Percentiles rank a stretch among this genome's conserved stretches.
Evolutionary conservation across 2,329 filamentous ascomycete species (phyloP).

Genomic region (Bertia moriformis): DNA sequence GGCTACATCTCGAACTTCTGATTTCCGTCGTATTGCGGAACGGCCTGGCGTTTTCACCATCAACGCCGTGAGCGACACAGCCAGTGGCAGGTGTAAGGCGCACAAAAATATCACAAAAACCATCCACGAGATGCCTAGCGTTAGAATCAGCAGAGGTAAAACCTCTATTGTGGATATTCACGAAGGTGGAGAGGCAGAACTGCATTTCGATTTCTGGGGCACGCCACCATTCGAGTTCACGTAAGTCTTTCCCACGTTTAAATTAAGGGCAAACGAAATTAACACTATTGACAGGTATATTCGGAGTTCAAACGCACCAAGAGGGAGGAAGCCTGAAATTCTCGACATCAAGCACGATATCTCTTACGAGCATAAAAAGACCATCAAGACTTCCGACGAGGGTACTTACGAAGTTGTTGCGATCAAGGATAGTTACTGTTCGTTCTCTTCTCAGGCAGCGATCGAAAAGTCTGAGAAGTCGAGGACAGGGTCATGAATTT

Average conservation of each 20-base stretch:
- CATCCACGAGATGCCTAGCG: conserved; percentile 85
- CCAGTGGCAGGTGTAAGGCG: conserved; percentile 71
- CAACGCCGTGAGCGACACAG: conserved; percentile 73
- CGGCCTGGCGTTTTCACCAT: conserved; percentile 79
- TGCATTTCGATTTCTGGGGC: conserved; percentile 88
- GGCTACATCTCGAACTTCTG: conserved; percentile 65
- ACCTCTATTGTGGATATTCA: conserved; percentile 82
- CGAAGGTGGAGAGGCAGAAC: conserved; percentile 85
- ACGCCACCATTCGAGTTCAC: conserved; percentile 96
- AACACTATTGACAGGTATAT: conserved; percentile 42
- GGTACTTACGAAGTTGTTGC: conserved; percentile 94
- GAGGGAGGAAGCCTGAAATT: conserved; percentile 63
- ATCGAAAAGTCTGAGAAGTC: not conserved
- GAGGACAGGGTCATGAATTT: not conserved
- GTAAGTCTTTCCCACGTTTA: conserved; percentile 1
- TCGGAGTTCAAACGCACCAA: conserved; percentile 67
- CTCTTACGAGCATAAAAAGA: conserved; percentile 68
- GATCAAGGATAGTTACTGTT: conserved; percentile 86
- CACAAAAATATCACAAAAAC: conserved; percentile 59
- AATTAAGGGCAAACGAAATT: too few relatives aligned
- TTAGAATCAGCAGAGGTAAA: conserved; percentile 73
- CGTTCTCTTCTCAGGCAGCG: conserved; percentile 41
- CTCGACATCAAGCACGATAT: conserved; percentile 84
- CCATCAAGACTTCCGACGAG: conserved; percentile 75
- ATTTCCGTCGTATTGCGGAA: conserved; percentile 85